Evolutionary conservation across 176 grass and related monocot genomes (phyloP), one percentile per base, ranked within the genome.

Genomic region (Poa annua): DNA sequence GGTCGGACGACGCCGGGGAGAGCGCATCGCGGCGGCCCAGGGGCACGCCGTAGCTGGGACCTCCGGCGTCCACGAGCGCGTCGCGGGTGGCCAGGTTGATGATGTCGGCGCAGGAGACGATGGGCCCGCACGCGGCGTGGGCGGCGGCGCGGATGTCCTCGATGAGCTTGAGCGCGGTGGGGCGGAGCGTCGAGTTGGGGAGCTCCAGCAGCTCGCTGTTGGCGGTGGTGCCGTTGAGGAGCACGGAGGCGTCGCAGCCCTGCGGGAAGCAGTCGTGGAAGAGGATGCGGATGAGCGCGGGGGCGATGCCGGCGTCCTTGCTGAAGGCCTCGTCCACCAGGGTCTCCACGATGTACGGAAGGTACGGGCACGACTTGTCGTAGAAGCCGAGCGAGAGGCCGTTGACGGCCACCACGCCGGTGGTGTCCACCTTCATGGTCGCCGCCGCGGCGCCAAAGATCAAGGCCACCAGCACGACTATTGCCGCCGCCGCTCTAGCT

Each of bases 221-320:
- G n/a, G n/a, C n/a, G n/a, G n/a, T n/a, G 44, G 38, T 21, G 39
- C 67, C 67, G 11, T 11, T 11, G 68, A 48, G 84, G 4, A 92
- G 87, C 0, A 92, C 65, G 3, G 91, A 92, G 0, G 63, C 91
- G 74, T 92, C 91, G 67, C 91, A 89, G 2, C 90, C 90, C 90
- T 92, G 90, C 34, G 87, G 83, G 65, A 92, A 89, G 90, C 90
- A 92, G 70, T 92, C 90, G 69, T 92, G 90, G 75, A 89, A 89
- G 63, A 86, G 79, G 83, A 92, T 80, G 52, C 90, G 90, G 70
- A 92, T 52, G 65, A 92, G 75, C 0, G 87, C 90, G 26, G 84
- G 84, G 29, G 87, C 87, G 70, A 92, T 74, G 70, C 87, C 87
- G 4, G 59, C 38, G 63, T 92, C 87, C 12, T 65, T 66, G 1